Evolutionary conservation across 2,329 filamentous ascomycete genomes (phyloP).

Genomic region (Zarea fungicola): DNA sequence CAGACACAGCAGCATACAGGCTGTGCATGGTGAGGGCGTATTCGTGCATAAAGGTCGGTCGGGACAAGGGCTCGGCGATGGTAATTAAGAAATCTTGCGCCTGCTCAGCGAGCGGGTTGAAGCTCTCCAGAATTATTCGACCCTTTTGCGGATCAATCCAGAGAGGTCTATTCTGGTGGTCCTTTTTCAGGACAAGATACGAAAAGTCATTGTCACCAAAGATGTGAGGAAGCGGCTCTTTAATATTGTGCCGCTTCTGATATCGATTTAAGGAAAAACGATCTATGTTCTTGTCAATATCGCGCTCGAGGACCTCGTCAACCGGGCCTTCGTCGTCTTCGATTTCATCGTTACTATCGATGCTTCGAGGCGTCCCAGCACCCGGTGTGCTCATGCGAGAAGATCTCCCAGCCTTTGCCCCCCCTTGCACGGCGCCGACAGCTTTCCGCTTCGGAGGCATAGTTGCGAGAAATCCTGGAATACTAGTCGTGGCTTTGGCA

Average conservation of each 20-base stretch:
- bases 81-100: conserved; percentile 88
- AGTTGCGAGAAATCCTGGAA: background rate
- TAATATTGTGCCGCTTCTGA: conserved; percentile 39
- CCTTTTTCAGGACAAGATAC: conserved; percentile 70
- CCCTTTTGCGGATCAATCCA: conserved; percentile 81
- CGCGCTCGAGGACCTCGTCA: conserved; percentile 48
- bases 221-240: conserved; percentile 42
- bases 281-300: conserved; percentile 54
- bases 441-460: conserved; percentile 74
- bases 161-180: conserved; percentile 76
- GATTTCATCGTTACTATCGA: conserved; percentile 48
- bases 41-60: conserved; percentile 81
- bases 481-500: background rate
- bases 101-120: conserved; percentile 71
- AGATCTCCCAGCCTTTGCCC: conserved; percentile 50
- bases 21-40: conserved; percentile 82
- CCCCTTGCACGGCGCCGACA: conserved; percentile 38
- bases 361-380: conserved; percentile 53
- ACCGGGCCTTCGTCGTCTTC: conserved; percentile 45
- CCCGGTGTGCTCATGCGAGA: conserved; percentile 58
- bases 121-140: conserved; percentile 85
- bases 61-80: conserved; percentile 80
- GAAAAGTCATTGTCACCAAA: conserved; percentile 64
- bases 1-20: conserved; percentile 85
- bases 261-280: conserved; percentile 52